Evolutionary conservation across 1,284 basidiomycete species (phyloP).

Genomic region (Papiliotrema laurentii): DNA sequence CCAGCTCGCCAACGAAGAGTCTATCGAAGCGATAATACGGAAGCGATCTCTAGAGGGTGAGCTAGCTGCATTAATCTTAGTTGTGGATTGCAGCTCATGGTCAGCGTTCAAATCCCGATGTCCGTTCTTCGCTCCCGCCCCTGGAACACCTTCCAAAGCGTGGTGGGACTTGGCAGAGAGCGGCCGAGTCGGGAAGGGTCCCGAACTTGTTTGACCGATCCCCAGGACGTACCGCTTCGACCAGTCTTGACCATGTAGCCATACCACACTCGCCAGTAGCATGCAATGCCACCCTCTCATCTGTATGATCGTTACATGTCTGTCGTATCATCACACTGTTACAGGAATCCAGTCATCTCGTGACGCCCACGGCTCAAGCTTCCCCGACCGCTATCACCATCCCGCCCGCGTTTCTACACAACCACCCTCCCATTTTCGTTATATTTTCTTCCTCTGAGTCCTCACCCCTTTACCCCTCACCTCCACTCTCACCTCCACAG

Average conservation of each 20-base stretch:
- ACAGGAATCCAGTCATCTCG: background rate
- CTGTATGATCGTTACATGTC: no score
- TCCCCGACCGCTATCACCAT: no score
- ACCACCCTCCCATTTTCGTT: background rate
- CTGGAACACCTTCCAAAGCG: slow-evolving; percentile 59
- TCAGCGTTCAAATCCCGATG: slow-evolving; percentile 76
- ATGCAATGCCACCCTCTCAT: background rate
- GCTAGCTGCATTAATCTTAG: slow-evolving; percentile 19
- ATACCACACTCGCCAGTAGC: no score
- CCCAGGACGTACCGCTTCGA: no score
- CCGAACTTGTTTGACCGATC: slow-evolving; percentile 5
- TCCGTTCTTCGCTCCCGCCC: slow-evolving; percentile 67
- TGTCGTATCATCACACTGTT: background rate
- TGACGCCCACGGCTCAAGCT: no score
- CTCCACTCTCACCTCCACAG: no score
- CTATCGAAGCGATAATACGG: slow-evolving; percentile 72
- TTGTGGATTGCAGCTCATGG: background rate
- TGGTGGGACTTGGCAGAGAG: slow-evolving; percentile 62
- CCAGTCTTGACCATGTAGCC: no score
- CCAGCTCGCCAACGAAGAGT: slow-evolving; percentile 72
- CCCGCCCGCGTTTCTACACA: background rate
- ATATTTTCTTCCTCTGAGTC: background rate
- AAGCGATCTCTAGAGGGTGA: slow-evolving; percentile 71
- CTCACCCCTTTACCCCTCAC: no score
- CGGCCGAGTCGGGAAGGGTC: slow-evolving; percentile 17